Conservation (phyloP, 2,329 filamentous ascomycete species). For the Pezicula rhizophila region DNA sequence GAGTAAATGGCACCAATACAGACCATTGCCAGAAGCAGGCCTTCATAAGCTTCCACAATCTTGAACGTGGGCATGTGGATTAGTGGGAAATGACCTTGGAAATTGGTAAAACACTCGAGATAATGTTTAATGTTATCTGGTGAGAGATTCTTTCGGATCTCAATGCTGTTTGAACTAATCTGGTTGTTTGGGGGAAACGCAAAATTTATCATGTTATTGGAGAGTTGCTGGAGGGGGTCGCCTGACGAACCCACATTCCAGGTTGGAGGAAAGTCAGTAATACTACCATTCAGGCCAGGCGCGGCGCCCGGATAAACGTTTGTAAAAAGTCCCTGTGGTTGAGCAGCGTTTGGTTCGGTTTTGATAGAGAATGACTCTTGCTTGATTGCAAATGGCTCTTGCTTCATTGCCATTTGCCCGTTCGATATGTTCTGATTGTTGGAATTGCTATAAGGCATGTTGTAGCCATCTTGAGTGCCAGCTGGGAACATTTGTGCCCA, state of each 20-base stretch:
- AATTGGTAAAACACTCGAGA: constrained; percentile 65
- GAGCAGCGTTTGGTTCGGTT: constrained; percentile 49
- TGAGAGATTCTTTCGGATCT: constrained; percentile 51
- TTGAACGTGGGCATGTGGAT: constrained; percentile 68
- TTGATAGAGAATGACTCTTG: constrained; percentile 38
- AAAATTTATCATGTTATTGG: constrained; percentile 50
- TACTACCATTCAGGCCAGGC: constrained; percentile 20
- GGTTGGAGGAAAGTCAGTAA: constrained; percentile 34
- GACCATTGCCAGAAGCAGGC: constrained; percentile 63
- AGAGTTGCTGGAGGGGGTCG: constrained; percentile 48
- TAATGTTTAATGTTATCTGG: constrained; percentile 66
- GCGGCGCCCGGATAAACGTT: constrained; percentile 16
- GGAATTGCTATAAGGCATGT: constrained; percentile 43
- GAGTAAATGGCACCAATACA: constrained; percentile 73
- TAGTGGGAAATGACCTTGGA: constrained; percentile 67
- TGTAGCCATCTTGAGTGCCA: constrained; percentile 61
- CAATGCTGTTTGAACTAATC: constrained; percentile 48
- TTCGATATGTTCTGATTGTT: constrained; percentile 54
- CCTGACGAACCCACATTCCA: constrained; percentile 33
- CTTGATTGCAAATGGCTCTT: constrained; percentile 35
- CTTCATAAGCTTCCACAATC: constrained; percentile 58
- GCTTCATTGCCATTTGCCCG: constrained; percentile 64
- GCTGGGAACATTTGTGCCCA: constrained; percentile 76
- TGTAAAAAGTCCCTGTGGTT: constrained; percentile 15
- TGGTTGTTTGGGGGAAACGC: constrained; percentile 50